A percentile compares a stretch with the other conserved stretches of the same genome.
Conservation (phyloP, 1,284 basidiomycete species). For the Lignosus rhinocerotis region DNA sequence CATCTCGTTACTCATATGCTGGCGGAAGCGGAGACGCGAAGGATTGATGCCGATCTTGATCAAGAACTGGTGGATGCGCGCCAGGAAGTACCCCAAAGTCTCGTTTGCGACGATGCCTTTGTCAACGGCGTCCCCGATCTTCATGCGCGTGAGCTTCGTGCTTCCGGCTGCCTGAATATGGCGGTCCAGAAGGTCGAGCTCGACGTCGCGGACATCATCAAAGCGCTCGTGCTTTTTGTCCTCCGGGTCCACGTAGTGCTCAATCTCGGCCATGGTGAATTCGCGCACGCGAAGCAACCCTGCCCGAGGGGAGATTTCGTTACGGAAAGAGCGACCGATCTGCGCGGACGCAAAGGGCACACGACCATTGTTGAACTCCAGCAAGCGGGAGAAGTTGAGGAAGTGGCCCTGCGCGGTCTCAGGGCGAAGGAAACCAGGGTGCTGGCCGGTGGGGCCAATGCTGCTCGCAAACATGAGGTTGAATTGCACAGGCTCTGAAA, state of each 20-base stretch:
- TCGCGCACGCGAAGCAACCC: slow-evolving; percentile 97
- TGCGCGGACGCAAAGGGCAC: slow-evolving; percentile 97
- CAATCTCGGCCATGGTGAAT: slow-evolving; percentile 99
- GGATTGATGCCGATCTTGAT: slow-evolving; percentile 92
- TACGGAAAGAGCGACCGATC: slow-evolving; percentile 95
- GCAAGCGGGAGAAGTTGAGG: slow-evolving; percentile 95
- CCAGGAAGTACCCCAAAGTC: slow-evolving; percentile 97
- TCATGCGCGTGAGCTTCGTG: slow-evolving; percentile 68
- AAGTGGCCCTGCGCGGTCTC: slow-evolving; percentile 99
- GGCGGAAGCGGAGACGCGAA: slow-evolving; percentile 86
- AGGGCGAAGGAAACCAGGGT: slow-evolving; percentile 95
- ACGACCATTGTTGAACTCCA: slow-evolving; percentile 97
- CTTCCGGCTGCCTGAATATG: slow-evolving; percentile 80
- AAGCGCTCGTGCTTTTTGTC: slow-evolving; percentile 92
- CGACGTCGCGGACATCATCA: slow-evolving; percentile 76
- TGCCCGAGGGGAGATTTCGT: slow-evolving; percentile 97
- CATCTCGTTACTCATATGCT: slow-evolving; percentile 99
- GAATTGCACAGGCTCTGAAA: slow-evolving; percentile 93
- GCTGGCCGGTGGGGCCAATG: slow-evolving; percentile 97
- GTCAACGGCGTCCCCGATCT: slow-evolving; percentile 88
- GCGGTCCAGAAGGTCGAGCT: slow-evolving; percentile 81
- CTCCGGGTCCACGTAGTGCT: slow-evolving; percentile 96
- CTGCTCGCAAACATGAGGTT: slow-evolving; percentile 98
- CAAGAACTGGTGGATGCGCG: slow-evolving; percentile 90
- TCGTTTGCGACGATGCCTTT: slow-evolving; percentile 92